Evolutionary conservation across 1,284 basidiomycete genomes (phyloP).

Genomic region (Cryptococcus deneoformans): DNA sequence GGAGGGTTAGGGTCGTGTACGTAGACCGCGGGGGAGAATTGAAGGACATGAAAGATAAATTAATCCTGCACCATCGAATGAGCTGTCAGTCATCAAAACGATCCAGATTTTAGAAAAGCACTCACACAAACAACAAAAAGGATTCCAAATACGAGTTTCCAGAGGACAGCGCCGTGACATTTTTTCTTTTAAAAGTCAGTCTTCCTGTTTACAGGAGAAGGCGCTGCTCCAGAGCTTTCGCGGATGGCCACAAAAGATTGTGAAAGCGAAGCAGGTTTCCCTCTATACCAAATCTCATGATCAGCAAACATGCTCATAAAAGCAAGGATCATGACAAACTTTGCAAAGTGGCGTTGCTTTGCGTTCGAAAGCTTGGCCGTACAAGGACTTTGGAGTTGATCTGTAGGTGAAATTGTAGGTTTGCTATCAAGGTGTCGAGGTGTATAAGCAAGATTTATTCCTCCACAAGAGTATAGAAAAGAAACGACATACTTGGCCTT

Average conservation of each 20-base stretch:
- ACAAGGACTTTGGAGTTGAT: constrained; percentile 86
- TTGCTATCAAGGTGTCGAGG: constrained; percentile 56
- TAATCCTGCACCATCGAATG: too few relatives aligned
- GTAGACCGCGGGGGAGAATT: too few relatives aligned
- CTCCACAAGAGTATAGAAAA: not conserved
- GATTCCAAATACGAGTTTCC: not conserved
- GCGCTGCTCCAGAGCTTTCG: constrained; percentile 9
- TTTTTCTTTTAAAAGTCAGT: constrained; percentile 5
- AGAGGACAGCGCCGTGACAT: not conserved
- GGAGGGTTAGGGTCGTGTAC: too few relatives aligned
- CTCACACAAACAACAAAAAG: constrained; percentile 15
- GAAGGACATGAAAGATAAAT: too few relatives aligned
- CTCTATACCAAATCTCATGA: constrained; percentile 8
- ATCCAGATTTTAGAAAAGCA: not conserved
- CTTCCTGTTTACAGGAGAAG: constrained; percentile 5
- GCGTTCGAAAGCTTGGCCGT: constrained; percentile 83
- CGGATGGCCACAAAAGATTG: constrained; percentile 27
- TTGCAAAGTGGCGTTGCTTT: constrained; percentile 86
- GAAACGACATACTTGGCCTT: constrained; percentile 66
- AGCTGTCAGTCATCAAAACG: too few relatives aligned
- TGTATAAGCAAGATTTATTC: not conserved
- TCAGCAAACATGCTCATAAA: constrained; percentile 6
- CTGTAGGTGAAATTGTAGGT: constrained; percentile 81
- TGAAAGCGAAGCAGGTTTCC: constrained; percentile 34
- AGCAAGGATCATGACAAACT: constrained; percentile 48